Base-by-base conservation (phyloP, 345 rosid species). In the Populus davidiana region DNA sequence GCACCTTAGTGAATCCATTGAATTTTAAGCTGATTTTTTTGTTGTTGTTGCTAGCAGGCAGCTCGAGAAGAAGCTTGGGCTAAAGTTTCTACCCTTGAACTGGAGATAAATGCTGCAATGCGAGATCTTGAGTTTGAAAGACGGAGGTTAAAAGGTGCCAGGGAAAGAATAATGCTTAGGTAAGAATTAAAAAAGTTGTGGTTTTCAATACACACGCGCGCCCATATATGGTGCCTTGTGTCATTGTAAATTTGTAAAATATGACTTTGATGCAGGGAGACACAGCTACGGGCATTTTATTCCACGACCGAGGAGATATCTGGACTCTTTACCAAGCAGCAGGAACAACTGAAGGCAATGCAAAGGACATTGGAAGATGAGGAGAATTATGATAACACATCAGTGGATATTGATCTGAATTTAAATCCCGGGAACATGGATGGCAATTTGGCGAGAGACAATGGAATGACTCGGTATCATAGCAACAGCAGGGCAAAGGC, bases 91-190 rank as follows among this genome's bases (percentile, higher is more conserved):
- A 82, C 88, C 59, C 89, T 96, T 74, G 97, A 93, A 85, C 89
- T 91, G 75, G 97, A 96, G 84, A 92, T 93, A 81, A 89, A 86
- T 81, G 86, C 90, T 44, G 89, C 95, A 59, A 81, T 91, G 85
- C 87, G 88, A 52, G 98, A 96, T 84, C 97, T 96, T 82, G 97
- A 93, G 77, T 93, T 87, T 25, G 98, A 93, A 92, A 89, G 96
- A 70, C 90, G 94, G 76, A 86, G 97, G 84, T 87, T 93, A 73
- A 94, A 91, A 85, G 98, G 93, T 83, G 97, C 99, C 64, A 86
- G 97, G 85, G 99, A 96, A 90, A 96, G 95, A 87, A 91, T 93
- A 69, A 96, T 96, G 99, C 96, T 93, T 75, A 88, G 99, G 99
- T 93, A 87, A 83, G 92, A 74, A 36, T 54, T 47, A 25, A 5